A percentile compares a stretch with the other conserved stretches of the same genome.
Conservation (phyloP, 2,329 filamentous ascomycete species). For the Trichoderma citrinoviride region DNA sequence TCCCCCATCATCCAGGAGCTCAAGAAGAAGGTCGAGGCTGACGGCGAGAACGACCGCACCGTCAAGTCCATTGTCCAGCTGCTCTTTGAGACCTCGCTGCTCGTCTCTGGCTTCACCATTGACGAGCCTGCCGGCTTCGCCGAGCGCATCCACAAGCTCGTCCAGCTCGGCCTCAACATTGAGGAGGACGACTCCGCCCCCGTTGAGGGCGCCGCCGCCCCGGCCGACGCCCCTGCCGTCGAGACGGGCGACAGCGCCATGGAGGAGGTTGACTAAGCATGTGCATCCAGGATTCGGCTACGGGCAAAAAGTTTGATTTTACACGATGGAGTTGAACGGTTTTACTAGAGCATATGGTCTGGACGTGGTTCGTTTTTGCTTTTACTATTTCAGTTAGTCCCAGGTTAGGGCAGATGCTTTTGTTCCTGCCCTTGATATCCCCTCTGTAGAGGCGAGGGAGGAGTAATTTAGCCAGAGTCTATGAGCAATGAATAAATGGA, state of each 20-base stretch:
- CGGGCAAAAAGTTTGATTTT: slow-evolving; percentile 38
- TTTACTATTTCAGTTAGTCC: slow-evolving; percentile 27
- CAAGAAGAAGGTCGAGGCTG: slow-evolving; percentile 97
- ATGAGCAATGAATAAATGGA: slow-evolving; percentile 37
- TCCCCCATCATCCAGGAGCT: slow-evolving; percentile 97
- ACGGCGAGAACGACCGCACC: slow-evolving; percentile 97
- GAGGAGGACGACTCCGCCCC: slow-evolving; percentile 82
- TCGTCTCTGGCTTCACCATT: slow-evolving; percentile 99
- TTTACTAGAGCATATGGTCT: slow-evolving; percentile 36
- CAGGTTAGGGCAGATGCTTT: slow-evolving; percentile 31
- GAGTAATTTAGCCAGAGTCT: slow-evolving; percentile 44
- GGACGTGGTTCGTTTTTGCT: slow-evolving; percentile 34
- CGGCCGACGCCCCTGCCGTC: slow-evolving; percentile 56
- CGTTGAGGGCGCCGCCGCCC: slow-evolving; percentile 54
- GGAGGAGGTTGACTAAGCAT: slow-evolving; percentile 96
- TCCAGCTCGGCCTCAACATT: slow-evolving; percentile 95
- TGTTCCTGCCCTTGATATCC: slow-evolving; percentile 32
- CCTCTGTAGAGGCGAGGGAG: slow-evolving; percentile 27
- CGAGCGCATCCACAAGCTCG: slow-evolving; percentile 99
- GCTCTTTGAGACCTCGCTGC: slow-evolving; percentile 96
- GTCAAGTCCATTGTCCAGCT: slow-evolving; percentile 99
- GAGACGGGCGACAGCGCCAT: slow-evolving; percentile 87
- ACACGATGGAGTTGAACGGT: slow-evolving; percentile 43
- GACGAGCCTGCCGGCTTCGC: slow-evolving; percentile 97
- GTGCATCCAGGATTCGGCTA: slow-evolving; percentile 35